These are phyloP conservation scores for Microcos paniculata DNA, from an alignment of 345 rosid species.

Conservation along the genomic window DNA sequence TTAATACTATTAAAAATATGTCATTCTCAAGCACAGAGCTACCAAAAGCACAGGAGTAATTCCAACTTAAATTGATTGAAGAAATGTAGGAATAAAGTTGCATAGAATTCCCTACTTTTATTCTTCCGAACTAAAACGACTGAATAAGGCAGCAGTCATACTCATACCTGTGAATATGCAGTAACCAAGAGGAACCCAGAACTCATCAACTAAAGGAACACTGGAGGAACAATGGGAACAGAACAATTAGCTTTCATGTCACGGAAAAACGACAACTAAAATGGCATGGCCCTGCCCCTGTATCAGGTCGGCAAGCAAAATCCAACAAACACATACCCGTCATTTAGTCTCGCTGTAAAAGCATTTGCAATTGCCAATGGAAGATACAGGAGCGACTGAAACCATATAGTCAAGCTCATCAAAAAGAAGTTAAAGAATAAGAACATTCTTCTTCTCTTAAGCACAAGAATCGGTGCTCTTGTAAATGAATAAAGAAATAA, in stretches of 20 bases:
- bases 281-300: not conserved
- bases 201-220: conserved; percentile 83
- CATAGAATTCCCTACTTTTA: not conserved
- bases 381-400: conserved; percentile 87
- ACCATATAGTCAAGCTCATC: not conserved
- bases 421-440: not conserved
- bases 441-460: not conserved
- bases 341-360: conserved; percentile 86
- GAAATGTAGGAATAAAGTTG: not conserved
- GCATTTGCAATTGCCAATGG: conserved; percentile 95
- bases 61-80: not conserved
- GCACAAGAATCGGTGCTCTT: not conserved
- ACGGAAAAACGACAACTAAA: not conserved
- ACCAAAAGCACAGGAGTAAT: too few relatives aligned
- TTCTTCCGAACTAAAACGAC: not conserved
- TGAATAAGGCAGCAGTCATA: conserved; percentile 5
- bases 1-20: not conserved
- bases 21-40: not conserved
- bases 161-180: conserved; percentile 83
- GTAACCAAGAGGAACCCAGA: conserved; percentile 93
- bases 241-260: not conserved
- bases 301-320: not conserved
- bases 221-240: conserved; percentile 42
- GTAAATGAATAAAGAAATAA: not conserved
- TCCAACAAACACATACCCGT: conserved; percentile 61